Conservation (phyloP, 2,329 filamentous ascomycete species). For the Alternaria angustiovoidea region DNA sequence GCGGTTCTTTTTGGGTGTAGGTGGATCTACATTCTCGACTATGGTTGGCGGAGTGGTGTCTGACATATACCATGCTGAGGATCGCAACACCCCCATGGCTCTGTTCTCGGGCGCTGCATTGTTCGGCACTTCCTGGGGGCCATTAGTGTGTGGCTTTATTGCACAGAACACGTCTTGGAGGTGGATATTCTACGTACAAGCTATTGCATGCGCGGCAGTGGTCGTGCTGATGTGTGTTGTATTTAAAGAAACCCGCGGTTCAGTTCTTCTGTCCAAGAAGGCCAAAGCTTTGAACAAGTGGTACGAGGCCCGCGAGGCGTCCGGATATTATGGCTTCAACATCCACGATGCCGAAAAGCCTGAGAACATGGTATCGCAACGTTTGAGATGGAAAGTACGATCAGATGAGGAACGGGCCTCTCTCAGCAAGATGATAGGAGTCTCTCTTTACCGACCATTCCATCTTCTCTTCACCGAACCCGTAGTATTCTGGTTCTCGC, state of each 20-base stretch:
- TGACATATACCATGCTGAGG: conserved; percentile 80
- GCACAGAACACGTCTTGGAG: conserved; percentile 74
- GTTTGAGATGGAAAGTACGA: conserved; percentile 81
- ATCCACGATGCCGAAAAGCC: conserved; percentile 45
- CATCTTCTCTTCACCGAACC: conserved; percentile 78
- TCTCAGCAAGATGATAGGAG: conserved; percentile 72
- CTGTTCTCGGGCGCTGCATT: conserved; percentile 83
- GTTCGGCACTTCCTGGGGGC: conserved; percentile 80
- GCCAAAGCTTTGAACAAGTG: conserved; percentile 77
- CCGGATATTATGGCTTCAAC: conserved; percentile 66
- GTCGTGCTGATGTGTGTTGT: conserved; percentile 71
- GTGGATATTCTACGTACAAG: conserved; percentile 90
- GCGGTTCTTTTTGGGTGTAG: conserved; percentile 79
- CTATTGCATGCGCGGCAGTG: conserved; percentile 71
- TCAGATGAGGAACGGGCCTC: conserved; percentile 79
- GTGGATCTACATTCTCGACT: conserved; percentile 80
- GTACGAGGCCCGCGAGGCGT: conserved; percentile 75
- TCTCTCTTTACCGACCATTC: conserved; percentile 81
- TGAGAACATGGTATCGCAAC: conserved; percentile 51
- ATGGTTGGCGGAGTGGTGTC: conserved; percentile 93
- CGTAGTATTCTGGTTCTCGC: conserved; percentile 83
- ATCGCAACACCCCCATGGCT: conserved; percentile 89
- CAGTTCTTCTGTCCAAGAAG: conserved; percentile 79
- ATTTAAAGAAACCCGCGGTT: conserved; percentile 84
- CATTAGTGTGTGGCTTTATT: conserved; percentile 75